A percentile compares a stretch with the other conserved stretches of the same genome.
phyloP scores from a whole-genome alignment of 2,329 filamentous ascomycete species.

The Bipolaris cookei region DNA sequence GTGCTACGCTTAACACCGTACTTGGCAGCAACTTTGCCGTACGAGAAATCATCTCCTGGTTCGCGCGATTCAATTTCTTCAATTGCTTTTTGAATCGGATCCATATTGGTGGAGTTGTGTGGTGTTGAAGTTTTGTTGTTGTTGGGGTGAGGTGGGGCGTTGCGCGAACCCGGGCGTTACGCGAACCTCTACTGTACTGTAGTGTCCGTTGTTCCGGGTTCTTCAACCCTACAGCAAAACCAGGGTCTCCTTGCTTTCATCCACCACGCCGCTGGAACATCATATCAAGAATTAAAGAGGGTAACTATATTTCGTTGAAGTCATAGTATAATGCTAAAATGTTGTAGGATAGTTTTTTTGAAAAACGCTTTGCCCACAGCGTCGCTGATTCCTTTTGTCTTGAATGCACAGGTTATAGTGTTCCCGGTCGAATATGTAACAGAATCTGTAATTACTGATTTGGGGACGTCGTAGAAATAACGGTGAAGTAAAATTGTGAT shows the following conservation, averaged over 20 bases:
- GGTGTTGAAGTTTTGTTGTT: too few relatives aligned
- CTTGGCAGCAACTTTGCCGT: too few relatives aligned
- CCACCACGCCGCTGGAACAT: not conserved
- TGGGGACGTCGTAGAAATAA: not conserved
- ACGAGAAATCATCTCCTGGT: too few relatives aligned
- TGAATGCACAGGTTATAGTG: constrained; percentile 18
- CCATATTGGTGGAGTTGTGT: too few relatives aligned
- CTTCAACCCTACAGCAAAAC: constrained; percentile 3
- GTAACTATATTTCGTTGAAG: too few relatives aligned
- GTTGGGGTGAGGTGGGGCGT: too few relatives aligned
- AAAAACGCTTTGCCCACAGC: constrained; percentile 1
- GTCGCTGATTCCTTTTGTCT: constrained; percentile 15
- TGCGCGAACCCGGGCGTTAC: too few relatives aligned
- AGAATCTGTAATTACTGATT: constrained; percentile 10
- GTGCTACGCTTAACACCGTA: too few relatives aligned
- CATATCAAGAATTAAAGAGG: constrained; percentile 15
- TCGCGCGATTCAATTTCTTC: too few relatives aligned
- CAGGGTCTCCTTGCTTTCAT: constrained; percentile 13
- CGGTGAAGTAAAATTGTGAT: not conserved
- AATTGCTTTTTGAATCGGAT: too few relatives aligned
- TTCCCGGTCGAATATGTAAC: constrained; percentile 9
- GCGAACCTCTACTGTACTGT: too few relatives aligned
- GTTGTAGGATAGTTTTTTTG: constrained; percentile 22
- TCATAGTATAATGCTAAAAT: too few relatives aligned
- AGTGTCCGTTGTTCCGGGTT: not conserved